These are phyloP conservation scores for Annulohypoxylon moriforme DNA, from an alignment of 495 filamentous ascomycete species.

Conservation along the genomic window DNA sequence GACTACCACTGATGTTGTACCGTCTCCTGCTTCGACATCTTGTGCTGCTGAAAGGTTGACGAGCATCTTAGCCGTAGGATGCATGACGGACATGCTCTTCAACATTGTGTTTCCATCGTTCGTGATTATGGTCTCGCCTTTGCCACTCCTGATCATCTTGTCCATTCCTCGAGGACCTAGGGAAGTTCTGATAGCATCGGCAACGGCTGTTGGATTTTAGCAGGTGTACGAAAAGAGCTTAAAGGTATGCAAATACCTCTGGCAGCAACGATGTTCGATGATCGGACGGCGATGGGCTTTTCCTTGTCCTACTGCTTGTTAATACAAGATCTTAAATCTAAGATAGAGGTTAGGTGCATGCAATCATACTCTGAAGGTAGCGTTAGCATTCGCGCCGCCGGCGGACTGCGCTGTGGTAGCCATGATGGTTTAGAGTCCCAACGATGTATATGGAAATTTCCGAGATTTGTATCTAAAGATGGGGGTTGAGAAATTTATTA, in stretches of 20 bases:
- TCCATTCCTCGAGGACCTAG: conserved; percentile 79
- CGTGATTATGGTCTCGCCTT: conserved; percentile 97
- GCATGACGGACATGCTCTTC: conserved; percentile 98
- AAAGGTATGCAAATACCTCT: conserved; percentile 71
- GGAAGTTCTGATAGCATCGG: conserved; percentile 92
- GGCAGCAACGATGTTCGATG: conserved; percentile 94
- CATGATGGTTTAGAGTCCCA: conserved; percentile 63
- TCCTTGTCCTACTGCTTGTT: conserved; percentile 83
- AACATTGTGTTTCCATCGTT: conserved; percentile 99
- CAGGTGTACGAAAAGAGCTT: conserved; percentile 1
- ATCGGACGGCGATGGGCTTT: conserved; percentile 96
- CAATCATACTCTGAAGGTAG: conserved; percentile 79
- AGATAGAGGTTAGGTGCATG: conserved; percentile 17
- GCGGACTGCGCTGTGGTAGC: conserved; percentile 68
- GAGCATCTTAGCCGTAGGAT: conserved; percentile 98
- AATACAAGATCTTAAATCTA: conserved; percentile 49
- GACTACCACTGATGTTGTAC: conserved; percentile 97
- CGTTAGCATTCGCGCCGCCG: conserved; percentile 67
- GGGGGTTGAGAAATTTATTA: not conserved
- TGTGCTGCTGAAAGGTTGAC: conserved; percentile 97
- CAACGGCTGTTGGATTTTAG: conserved; percentile 72
- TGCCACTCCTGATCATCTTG: conserved; percentile 99
- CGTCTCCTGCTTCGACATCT: conserved; percentile 98
- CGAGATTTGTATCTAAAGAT: not conserved
- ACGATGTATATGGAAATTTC: not conserved